phyloP scores from a whole-genome alignment of 2,329 filamentous ascomycete species.

The Alternaria alternata region DNA sequence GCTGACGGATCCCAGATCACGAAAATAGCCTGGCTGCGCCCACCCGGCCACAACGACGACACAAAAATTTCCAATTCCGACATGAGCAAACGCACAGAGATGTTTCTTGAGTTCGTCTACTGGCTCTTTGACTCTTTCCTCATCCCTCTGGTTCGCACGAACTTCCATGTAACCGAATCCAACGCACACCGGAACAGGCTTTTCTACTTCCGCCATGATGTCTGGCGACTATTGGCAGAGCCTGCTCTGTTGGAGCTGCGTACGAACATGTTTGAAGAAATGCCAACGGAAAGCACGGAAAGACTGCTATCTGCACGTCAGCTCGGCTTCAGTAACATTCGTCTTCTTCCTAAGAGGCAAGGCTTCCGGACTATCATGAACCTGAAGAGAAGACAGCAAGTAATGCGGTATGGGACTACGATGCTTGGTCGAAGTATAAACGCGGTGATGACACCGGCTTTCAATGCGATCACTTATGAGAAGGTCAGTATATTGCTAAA shows the following conservation, averaged over 20 bases:
- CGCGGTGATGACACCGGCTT: conserved; percentile 73
- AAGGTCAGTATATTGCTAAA: conserved; percentile 60
- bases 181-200: conserved; percentile 79
- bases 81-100: conserved; percentile 75
- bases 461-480: conserved; percentile 80
- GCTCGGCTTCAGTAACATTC: conserved; percentile 79
- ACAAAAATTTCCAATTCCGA: conserved; percentile 75
- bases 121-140: conserved; percentile 92
- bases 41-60: conserved; percentile 55
- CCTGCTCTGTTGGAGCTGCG: conserved; percentile 75
- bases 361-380: conserved; percentile 89
- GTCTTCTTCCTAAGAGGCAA: conserved; percentile 80
- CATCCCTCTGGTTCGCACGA: conserved; percentile 83
- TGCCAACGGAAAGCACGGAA: conserved; percentile 66
- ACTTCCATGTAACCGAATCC: conserved; percentile 96
- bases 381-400: conserved; percentile 70
- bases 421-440: conserved; percentile 73
- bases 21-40: conserved; percentile 75
- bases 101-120: conserved; percentile 87
- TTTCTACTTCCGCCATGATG: conserved; percentile 94
- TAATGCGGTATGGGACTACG: conserved; percentile 61
- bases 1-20: conserved; percentile 62
- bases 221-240: conserved; percentile 81
- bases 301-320: conserved; percentile 67
- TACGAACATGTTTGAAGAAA: conserved; percentile 77